A percentile compares a stretch with the other conserved stretches of the same genome.
phyloP scores from a whole-genome alignment of 1,284 basidiomycete species.

The Xanthoconium separans region DNA sequence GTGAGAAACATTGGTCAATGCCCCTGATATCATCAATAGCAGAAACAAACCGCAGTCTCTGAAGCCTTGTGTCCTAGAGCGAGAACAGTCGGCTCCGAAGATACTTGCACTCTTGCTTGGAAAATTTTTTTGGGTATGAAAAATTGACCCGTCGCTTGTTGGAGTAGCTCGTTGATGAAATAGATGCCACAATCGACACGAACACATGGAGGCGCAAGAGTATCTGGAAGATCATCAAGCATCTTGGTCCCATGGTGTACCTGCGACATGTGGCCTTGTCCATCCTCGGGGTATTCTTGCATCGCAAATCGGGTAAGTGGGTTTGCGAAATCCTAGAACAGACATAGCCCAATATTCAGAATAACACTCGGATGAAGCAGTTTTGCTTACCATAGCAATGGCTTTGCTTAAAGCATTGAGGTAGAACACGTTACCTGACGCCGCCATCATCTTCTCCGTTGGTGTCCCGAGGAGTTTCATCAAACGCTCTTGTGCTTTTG shows the following conservation, averaged over 20 bases:
- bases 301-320: conserved; percentile 18
- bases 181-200: conserved; percentile 14
- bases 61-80: conserved; percentile 4
- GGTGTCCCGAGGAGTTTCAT: conserved; percentile 14
- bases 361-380: background rate
- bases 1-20: background rate
- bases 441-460: conserved; percentile 2
- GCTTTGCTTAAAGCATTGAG: conserved; percentile 10
- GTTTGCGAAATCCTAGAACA: conserved; percentile 30
- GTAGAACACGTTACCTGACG: conserved; percentile 11
- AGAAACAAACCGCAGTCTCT: background rate
- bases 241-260: conserved; percentile 28
- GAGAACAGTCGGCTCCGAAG: background rate
- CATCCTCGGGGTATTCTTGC: conserved; percentile 12
- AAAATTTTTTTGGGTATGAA: conserved; percentile 28
- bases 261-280: conserved; percentile 21
- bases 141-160: conserved; percentile 10
- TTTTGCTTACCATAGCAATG: conserved; percentile 10
- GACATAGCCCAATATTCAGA: background rate
- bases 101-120: conserved; percentile 2
- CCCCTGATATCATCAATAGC: no score
- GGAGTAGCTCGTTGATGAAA: conserved; percentile 27
- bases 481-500: conserved; percentile 31
- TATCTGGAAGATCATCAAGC: conserved; percentile 19
- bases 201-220: conserved; percentile 16